phyloP scores from a whole-genome alignment of 2,329 filamentous ascomycete species.

The Amylocarpus encephaloides region DNA sequence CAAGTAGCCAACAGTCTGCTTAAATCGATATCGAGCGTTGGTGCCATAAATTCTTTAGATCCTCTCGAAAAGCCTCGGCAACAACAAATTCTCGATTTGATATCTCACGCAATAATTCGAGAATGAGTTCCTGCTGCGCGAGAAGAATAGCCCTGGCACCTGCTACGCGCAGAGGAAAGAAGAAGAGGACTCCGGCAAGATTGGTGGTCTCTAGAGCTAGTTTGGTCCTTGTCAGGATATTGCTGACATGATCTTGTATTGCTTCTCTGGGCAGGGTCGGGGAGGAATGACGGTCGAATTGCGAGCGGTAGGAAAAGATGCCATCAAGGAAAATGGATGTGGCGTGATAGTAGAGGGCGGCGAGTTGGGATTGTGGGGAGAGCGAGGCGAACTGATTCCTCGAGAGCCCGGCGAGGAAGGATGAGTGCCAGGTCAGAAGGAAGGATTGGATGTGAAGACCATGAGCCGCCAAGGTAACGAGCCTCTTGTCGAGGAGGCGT shows the following conservation, averaged over 20 bases:
- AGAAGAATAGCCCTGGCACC: conserved; percentile 15
- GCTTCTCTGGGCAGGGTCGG: conserved; percentile 1
- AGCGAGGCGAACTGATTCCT: conserved; percentile 1
- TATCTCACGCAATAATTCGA: conserved; percentile 15
- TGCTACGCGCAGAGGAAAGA: conserved; percentile 22
- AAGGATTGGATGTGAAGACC: conserved; percentile 7
- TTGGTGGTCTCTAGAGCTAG: conserved; percentile 13
- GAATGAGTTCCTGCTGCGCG: conserved; percentile 6
- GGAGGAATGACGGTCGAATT: conserved; percentile 8
- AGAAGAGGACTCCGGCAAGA: conserved; percentile 16
- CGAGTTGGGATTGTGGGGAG: background rate
- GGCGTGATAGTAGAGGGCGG: conserved; percentile 18
- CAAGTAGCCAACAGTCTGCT: too few species aligned
- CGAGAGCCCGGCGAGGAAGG: background rate
- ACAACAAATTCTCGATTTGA: conserved; percentile 19
- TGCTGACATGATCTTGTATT: conserved; percentile 14
- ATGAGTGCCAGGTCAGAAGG: background rate
- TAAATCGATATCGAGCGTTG: background rate
- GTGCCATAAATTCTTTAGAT: conserved; percentile 15
- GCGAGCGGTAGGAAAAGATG: conserved; percentile 17
- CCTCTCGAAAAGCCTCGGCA: conserved; percentile 17
- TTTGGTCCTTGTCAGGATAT: conserved; percentile 10
- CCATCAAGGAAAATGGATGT: conserved; percentile 23
- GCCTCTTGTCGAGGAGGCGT: background rate
- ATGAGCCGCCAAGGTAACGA: conserved; percentile 8